Base-by-base conservation (phyloP, 2,329 filamentous ascomycete species). In the Ceratocystis harringtonii region DNA sequence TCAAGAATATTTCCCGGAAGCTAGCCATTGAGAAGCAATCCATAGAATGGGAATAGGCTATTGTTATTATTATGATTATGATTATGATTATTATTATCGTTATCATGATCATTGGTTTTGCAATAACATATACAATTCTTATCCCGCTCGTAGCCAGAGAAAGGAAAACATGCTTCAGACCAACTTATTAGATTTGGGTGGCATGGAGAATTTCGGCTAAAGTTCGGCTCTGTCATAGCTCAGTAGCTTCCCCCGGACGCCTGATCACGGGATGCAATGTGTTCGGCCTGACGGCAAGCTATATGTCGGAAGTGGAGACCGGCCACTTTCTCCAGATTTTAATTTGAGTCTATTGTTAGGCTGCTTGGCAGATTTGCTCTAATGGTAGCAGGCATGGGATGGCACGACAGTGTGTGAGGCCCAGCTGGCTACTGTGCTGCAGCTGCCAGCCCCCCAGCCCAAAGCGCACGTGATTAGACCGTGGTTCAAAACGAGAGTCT, bases 1-100 rank as follows among this genome's bases (percentile, higher is more conserved):
- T 19, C 41, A 66, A 63, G 61, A 66, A 62, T 48, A 66, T 66
- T 63, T 63, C 65, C 60, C 65, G 65, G 65, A 63, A 63, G 30
- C 52, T 6, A 63, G 30, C 12, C 22, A 15, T 41, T 15, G 10
- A 41, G 36, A 12, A 41, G 36, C 8, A 41, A 12, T 41, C 36
- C 10, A 12, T 12, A 41, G 12, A 41, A 41, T 1, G 36, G 0
- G 12, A 15, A 15, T 41, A 41, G 4, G 36, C 36, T 41, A 41
- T 15, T 12, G 12, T 36, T 36, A 12, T 36, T 3, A 8, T 2
- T 8, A 12, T 36, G 0, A 3, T 36, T 12, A 36, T 36, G 12
- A 10, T 36, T 10, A 12, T 36, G 3, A 36, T 36, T 12, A 12
- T 36, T 1, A 12, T 36, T 12, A 8, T 36, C 32, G 10, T 36